Evolutionary conservation across 345 rosid species (phyloP).

Genomic region (Salix suchowensis): DNA sequence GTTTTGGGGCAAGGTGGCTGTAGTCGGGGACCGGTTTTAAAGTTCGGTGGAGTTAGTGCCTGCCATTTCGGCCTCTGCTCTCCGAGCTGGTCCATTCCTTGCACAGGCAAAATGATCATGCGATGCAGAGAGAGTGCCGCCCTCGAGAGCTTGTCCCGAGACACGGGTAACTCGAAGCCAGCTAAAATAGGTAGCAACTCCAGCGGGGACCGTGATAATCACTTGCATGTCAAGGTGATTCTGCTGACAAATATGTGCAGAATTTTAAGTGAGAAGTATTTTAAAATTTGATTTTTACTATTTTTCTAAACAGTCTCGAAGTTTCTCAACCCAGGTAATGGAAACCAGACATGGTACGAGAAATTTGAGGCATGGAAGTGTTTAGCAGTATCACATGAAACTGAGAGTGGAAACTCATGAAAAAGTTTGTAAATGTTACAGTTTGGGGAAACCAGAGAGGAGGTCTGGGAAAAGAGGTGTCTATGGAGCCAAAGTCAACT

Average conservation of each 20-base stretch:
- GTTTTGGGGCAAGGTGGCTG: slow-evolving; percentile 21
- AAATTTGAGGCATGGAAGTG: not conserved
- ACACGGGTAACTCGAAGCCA: not conserved
- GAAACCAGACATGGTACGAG: not conserved
- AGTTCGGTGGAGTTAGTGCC: not conserved
- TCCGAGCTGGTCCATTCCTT: slow-evolving; percentile 6
- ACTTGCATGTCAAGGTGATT: not conserved
- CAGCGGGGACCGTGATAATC: not conserved
- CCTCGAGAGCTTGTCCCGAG: slow-evolving; percentile 7
- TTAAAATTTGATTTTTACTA: no score
- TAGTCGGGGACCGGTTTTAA: slow-evolving; percentile 10
- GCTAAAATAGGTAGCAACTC: not conserved
- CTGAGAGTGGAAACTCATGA: not conserved
- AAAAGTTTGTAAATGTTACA: not conserved
- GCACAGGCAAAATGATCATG: slow-evolving; percentile 14
- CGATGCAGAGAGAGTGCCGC: slow-evolving; percentile 19
- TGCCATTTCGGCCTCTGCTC: not conserved
- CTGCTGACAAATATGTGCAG: not conserved
- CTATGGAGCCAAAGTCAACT: not conserved
- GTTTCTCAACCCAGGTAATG: no score
- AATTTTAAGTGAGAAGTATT: no score
- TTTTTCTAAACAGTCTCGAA: no score
- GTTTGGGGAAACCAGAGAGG: not conserved
- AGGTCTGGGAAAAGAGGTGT: not conserved
- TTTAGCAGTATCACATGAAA: not conserved